Evolutionary conservation across 2,329 filamentous ascomycete species (phyloP).

Genomic region (Fusarium sp.): DNA sequence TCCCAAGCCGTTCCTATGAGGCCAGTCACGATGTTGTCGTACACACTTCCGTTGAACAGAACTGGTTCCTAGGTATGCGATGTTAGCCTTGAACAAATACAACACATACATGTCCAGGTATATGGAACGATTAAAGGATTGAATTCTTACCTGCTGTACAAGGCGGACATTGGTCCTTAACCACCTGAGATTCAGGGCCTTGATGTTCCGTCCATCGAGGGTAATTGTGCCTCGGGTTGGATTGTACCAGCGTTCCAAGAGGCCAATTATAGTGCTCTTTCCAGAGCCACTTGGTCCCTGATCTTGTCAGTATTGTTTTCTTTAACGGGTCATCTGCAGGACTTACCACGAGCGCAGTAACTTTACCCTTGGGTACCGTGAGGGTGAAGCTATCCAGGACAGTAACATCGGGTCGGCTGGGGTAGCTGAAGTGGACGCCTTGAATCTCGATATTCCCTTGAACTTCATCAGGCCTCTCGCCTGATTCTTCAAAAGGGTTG

Average conservation of each 20-base stretch:
- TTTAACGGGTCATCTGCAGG: background rate
- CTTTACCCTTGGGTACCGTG: conserved; percentile 53
- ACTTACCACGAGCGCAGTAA: conserved; percentile 50
- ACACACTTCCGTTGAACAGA: conserved; percentile 54
- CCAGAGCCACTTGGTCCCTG: conserved; percentile 46
- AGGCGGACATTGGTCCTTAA: conserved; percentile 47
- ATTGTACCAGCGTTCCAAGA: conserved; percentile 51
- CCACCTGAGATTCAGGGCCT: conserved; percentile 47
- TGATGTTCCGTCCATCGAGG: conserved; percentile 45
- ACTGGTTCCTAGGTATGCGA: conserved; percentile 44
- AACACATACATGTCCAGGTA: background rate
- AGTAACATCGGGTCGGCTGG: conserved; percentile 49
- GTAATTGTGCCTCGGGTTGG: conserved; percentile 43
- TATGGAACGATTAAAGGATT: background rate
- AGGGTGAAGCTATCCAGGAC: conserved; percentile 53
- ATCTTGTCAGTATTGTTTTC: background rate
- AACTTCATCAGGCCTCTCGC: conserved; percentile 38
- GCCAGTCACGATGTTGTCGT: conserved; percentile 60
- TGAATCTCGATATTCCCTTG: conserved; percentile 48
- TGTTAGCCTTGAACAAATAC: background rate
- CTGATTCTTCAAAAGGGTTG: conserved; percentile 45
- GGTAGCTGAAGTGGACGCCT: conserved; percentile 53
- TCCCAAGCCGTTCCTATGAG: conserved; percentile 46
- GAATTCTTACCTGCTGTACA: conserved; percentile 41
- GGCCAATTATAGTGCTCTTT: conserved; percentile 51